Conservation (phyloP, 2,329 filamentous ascomycete species). For the Penicillium aurantiogriseum region DNA sequence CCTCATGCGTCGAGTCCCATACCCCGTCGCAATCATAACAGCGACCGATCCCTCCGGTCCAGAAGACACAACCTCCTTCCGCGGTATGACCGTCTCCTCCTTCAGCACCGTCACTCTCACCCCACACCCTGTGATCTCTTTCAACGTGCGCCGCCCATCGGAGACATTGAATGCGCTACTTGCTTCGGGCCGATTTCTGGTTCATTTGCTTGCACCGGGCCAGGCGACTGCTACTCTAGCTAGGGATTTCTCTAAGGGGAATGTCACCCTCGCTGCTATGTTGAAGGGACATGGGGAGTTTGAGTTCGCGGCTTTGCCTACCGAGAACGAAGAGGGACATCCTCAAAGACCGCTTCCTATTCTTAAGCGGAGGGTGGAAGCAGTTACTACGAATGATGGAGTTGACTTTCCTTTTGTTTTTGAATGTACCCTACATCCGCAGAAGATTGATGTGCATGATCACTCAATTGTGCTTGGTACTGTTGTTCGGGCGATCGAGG, state of each 20-base stretch:
- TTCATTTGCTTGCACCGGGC: constrained; percentile 50
- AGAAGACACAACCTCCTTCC: constrained; percentile 32
- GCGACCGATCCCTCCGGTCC: constrained; percentile 37
- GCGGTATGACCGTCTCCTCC: constrained; percentile 61
- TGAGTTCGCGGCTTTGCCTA: constrained; percentile 25
- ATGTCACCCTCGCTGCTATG: constrained; percentile 34
- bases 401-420: constrained; percentile 42
- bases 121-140: constrained; percentile 58
- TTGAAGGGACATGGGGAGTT: constrained; percentile 28
- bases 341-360: constrained; percentile 28
- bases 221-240: constrained; percentile 37
- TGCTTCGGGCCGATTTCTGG: constrained; percentile 46
- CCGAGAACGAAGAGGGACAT: background rate
- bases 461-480: constrained; percentile 43
- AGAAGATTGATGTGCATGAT: constrained; percentile 39
- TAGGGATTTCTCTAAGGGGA: constrained; percentile 42
- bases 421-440: constrained; percentile 39
- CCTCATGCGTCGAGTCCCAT: constrained; percentile 55
- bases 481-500: constrained; percentile 33
- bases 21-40: constrained; percentile 59
- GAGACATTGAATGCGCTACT: constrained; percentile 55
- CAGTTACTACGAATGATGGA: background rate
- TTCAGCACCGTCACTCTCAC: constrained; percentile 59
- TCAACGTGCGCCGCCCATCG: constrained; percentile 60
- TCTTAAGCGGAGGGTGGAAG: constrained; percentile 20